Evolutionary conservation across 495 filamentous ascomycete species (phyloP), one percentile per base, ranked within the genome.

Genomic region (Trichoderma gamsii): DNA sequence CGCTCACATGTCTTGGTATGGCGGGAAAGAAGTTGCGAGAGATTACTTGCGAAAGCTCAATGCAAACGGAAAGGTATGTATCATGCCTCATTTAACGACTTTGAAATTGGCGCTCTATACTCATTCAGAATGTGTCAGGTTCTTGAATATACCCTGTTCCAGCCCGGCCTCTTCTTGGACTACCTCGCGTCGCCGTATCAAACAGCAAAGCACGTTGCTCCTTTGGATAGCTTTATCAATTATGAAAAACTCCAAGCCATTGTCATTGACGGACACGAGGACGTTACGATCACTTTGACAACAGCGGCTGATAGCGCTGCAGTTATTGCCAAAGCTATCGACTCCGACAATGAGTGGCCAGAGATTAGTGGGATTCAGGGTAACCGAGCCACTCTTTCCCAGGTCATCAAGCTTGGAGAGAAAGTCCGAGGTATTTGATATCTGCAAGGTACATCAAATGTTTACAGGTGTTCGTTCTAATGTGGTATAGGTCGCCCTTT

Each of bases 131-230:
- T 9, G 8, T 38, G 5, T 0, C 35, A 85, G 84, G 76, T 86
- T 49, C 80, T 88, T 32, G 83, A 87, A 68, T 89, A 88, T 72
- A 78, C 73, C 4, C 73, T 87, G 3, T 88, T 88, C 70, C 82
- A 85, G 46, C 81, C 82, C 0, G 87, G 86, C 4, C 23, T 84
- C 1, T 84, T 88, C 72, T 32, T 82, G 0, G 73, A 88, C 71
- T 88, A 87, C 69, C 69, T 87, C 0, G 80, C 84, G 16, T 69
- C 68, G 38, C 85, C 87, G 0, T 73, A 84, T 49, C 77, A 80
- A 69, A 80, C 84, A 9, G 63, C 81, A 21, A 84, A 81, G 63
- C 72, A 88, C 69, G n/a, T 89, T 5, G 66, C 71, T 5, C 75
- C 74, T 0, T 66, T 84, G 1, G 69, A 83, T 6, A 78, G 67